Conservation (phyloP, 192 early-diverging fungal species). For the Entomortierella lignicola region DNA sequence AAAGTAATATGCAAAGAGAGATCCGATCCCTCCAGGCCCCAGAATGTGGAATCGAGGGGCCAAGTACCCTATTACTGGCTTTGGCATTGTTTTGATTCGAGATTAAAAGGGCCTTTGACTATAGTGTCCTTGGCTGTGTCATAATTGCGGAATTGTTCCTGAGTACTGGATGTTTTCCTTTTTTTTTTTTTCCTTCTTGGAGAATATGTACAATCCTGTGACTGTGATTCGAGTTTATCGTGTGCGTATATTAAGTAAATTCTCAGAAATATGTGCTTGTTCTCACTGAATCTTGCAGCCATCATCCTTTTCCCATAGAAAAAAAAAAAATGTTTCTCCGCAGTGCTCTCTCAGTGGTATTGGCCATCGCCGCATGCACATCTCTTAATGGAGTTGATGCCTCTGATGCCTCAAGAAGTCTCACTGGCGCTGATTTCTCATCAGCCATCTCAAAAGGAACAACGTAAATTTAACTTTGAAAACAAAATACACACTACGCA, state of each 20-base stretch:
- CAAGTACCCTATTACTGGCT: not conserved
- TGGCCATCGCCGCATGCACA: slow-evolving; percentile 28
- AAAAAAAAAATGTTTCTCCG: slow-evolving; percentile 21
- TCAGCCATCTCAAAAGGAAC: slow-evolving; percentile 59
- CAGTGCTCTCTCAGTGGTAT: slow-evolving; percentile 27
- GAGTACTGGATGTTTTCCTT: not conserved
- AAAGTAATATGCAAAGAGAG: slow-evolving; percentile 71
- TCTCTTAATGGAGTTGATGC: slow-evolving; percentile 45
- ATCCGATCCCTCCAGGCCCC: slow-evolving; percentile 78
- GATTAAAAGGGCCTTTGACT: not conserved
- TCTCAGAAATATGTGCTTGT: too few species aligned
- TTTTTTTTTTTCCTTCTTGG: slow-evolving; percentile 2
- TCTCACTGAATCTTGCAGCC: too few species aligned
- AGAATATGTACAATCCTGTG: too few species aligned
- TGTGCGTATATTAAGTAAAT: too few species aligned
- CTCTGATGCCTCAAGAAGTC: slow-evolving; percentile 53
- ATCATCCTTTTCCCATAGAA: not conserved
- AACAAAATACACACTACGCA: too few species aligned
- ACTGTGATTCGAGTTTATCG: too few species aligned
- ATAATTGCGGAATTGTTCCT: not conserved
- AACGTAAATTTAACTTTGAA: slow-evolving; percentile 31
- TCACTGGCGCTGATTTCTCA: slow-evolving; percentile 58
- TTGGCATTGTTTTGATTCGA: slow-evolving; percentile 4
- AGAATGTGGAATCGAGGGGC: slow-evolving; percentile 64
- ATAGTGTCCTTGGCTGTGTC: not conserved